phyloP scores from a whole-genome alignment of 768 basidiomycete species.

The Termitomyces sp. region DNA sequence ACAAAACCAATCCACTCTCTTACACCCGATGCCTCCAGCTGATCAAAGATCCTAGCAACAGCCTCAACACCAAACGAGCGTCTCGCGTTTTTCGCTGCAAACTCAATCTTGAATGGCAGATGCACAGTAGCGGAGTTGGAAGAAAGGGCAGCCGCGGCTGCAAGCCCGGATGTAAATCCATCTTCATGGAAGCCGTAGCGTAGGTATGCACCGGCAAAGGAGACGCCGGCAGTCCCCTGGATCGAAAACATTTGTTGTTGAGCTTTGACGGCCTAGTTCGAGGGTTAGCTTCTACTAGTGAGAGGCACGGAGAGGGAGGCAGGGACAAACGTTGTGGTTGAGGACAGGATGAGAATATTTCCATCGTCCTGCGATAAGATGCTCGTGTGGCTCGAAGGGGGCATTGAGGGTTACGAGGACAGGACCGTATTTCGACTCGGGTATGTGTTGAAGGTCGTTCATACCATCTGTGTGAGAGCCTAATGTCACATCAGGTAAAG shows the following conservation, averaged over 20 bases:
- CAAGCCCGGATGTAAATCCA: constrained; percentile 51
- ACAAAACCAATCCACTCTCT: not conserved
- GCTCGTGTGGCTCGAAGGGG: constrained; percentile 49
- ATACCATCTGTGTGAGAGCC: constrained; percentile 49
- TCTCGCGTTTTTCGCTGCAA: constrained; percentile 26
- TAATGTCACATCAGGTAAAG: not conserved
- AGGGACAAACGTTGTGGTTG: constrained; percentile 36
- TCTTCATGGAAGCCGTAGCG: constrained; percentile 84
- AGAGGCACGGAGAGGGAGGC: not conserved
- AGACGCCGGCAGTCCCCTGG: constrained; percentile 56
- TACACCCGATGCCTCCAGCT: constrained; percentile 30
- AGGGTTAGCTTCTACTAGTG: not conserved
- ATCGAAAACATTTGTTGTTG: constrained; percentile 51
- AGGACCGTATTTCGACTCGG: constrained; percentile 48
- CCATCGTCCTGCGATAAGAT: constrained; percentile 45
- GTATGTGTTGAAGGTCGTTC: constrained; percentile 71
- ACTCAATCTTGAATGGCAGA: constrained; percentile 38
- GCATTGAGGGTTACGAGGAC: constrained; percentile 73
- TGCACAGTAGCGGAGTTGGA: constrained; percentile 13
- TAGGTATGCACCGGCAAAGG: constrained; percentile 68
- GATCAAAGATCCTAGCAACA: constrained; percentile 30
- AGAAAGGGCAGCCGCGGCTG: constrained; percentile 23
- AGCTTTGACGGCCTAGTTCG: constrained; percentile 42
- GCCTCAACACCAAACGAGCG: constrained; percentile 12
- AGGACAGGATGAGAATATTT: constrained; percentile 68